Conservation (phyloP, 2,329 filamentous ascomycete species). For the Penicillium polonicum region DNA sequence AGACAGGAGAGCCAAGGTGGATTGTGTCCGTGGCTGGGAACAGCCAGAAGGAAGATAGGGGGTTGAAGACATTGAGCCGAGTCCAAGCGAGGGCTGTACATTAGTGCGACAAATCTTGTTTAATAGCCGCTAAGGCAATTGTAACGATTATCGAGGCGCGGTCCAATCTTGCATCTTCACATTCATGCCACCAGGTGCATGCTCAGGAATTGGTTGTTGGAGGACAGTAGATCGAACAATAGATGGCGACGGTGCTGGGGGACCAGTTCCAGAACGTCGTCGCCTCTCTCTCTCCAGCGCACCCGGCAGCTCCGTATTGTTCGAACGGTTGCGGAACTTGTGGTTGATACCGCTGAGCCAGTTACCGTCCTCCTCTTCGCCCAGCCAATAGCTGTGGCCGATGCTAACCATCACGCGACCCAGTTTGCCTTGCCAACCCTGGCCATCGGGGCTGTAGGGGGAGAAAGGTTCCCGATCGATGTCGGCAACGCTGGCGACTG, state of each 20-base stretch:
- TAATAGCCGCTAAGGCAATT: neutral
- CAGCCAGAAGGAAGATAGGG: neutral
- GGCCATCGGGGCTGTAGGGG: constrained; percentile 66
- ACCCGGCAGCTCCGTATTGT: constrained; percentile 43
- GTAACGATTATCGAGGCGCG: constrained; percentile 28
- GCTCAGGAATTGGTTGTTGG: constrained; percentile 35
- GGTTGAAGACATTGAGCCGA: neutral
- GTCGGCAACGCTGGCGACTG: constrained; percentile 48
- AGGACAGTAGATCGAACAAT: constrained; percentile 36
- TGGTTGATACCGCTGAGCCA: constrained; percentile 66
- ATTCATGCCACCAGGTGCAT: constrained; percentile 27
- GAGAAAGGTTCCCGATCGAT: constrained; percentile 67
- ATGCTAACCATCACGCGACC: constrained; percentile 76
- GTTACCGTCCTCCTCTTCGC: constrained; percentile 59
- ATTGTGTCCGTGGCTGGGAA: constrained; percentile 7
- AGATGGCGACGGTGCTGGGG: constrained; percentile 42
- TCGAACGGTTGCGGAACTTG: constrained; percentile 55
- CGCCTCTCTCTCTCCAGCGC: constrained; percentile 58
- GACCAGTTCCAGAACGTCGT: constrained; percentile 62
- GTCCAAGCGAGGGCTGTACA: constrained; percentile 1
- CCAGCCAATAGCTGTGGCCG: constrained; percentile 78
- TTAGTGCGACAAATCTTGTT: neutral
- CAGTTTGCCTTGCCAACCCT: constrained; percentile 74
- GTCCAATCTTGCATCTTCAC: constrained; percentile 42
- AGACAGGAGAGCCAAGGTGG: constrained; percentile 12